Conservation (phyloP, 345 rosid genomes). For the Arabis hirsuta region DNA sequence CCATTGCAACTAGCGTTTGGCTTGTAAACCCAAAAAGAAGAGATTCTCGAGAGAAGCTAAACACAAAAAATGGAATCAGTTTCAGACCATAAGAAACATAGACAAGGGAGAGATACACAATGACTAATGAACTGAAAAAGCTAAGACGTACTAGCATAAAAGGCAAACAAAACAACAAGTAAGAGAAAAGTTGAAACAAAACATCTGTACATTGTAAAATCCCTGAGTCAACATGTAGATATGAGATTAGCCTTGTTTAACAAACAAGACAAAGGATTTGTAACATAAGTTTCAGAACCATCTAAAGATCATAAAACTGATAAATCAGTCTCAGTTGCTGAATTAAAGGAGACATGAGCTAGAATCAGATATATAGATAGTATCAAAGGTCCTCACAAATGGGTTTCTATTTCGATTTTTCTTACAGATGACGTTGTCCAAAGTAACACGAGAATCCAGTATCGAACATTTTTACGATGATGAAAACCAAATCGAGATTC, state of each 20-base stretch:
- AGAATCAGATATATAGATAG: neutral
- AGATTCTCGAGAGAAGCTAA: neutral
- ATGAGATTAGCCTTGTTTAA: neutral
- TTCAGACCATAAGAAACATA: neutral
- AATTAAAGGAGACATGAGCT: neutral
- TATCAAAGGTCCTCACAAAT: too few relatives aligned
- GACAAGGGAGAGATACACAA: neutral
- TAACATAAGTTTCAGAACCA: neutral
- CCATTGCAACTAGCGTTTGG: constrained; percentile 44
- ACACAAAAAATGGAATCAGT: neutral
- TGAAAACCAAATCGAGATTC: constrained; percentile 1
- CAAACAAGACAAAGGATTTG: neutral
- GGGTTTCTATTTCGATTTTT: too few relatives aligned
- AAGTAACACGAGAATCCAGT: neutral
- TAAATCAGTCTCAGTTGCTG: neutral
- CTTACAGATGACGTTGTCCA: too few relatives aligned
- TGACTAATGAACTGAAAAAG: neutral
- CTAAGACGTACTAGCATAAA: neutral
- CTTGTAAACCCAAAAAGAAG: neutral
- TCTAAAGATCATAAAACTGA: neutral
- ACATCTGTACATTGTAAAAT: neutral
- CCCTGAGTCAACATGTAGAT: neutral
- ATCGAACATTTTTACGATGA: neutral
- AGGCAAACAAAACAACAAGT: neutral
- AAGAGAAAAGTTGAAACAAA: neutral